phyloP scores from a whole-genome alignment of 2,329 filamentous ascomycete species.

The Teratosphaeria pseudoeucalypti region DNA sequence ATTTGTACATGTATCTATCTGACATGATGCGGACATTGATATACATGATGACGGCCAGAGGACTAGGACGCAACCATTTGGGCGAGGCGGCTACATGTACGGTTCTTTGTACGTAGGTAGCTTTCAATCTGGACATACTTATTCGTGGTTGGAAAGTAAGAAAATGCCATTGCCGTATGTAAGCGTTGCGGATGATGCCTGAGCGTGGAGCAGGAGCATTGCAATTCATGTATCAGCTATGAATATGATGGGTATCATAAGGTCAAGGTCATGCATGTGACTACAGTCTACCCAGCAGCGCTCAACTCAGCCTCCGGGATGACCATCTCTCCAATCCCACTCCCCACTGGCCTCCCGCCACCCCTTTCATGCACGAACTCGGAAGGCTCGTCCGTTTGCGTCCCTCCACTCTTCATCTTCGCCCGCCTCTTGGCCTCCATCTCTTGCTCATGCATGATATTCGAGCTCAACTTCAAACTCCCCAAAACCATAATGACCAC shows the following conservation, averaged over 20 bases:
- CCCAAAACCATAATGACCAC: constrained; percentile 36
- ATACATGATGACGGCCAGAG: background rate
- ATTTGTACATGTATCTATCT: background rate
- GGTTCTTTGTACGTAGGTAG: background rate
- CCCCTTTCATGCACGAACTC: background rate
- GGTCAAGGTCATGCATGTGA: background rate
- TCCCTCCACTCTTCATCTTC: constrained; percentile 16
- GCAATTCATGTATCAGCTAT: background rate
- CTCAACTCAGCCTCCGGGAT: background rate
- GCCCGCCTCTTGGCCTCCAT: constrained; percentile 29
- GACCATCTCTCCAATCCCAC: background rate
- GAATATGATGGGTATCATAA: background rate
- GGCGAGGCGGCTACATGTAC: too few species aligned
- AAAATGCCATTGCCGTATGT: background rate
- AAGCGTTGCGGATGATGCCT: background rate
- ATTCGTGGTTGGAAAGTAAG: background rate
- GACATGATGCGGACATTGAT: background rate
- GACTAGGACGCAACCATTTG: background rate
- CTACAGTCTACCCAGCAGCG: background rate
- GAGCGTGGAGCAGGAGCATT: background rate
- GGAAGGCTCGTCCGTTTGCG: constrained; percentile 14
- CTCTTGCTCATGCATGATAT: constrained; percentile 29
- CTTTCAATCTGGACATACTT: background rate
- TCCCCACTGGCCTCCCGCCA: background rate
- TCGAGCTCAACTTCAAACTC: constrained; percentile 30